Conservation (phyloP, 2,329 filamentous ascomycete species). For the Arthrinium phaeospermum region DNA sequence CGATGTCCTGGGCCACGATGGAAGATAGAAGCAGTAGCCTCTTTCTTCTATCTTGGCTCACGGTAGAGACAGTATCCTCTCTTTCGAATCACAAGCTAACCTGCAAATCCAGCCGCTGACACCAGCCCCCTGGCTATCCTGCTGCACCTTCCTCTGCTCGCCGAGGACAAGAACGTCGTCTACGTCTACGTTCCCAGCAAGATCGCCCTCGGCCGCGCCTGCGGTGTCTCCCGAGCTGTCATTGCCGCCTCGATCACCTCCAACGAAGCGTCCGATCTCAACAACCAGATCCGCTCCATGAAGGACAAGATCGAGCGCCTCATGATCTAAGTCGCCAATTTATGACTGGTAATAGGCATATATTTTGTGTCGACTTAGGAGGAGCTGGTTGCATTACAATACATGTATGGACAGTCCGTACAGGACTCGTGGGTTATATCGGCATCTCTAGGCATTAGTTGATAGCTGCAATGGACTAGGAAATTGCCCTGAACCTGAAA, state of each 20-base stretch:
- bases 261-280: constrained; percentile 89
- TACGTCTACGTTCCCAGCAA: constrained; percentile 63
- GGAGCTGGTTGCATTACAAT: neutral
- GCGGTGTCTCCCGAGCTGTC: constrained; percentile 86
- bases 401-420: neutral
- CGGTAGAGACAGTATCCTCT: no score
- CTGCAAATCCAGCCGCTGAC: constrained; percentile 67
- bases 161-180: constrained; percentile 74
- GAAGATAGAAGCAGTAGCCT: no score
- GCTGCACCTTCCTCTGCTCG: constrained; percentile 85
- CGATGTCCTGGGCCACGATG: no score
- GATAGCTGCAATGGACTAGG: constrained; percentile 16
- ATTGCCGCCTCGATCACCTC: constrained; percentile 89
- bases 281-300: constrained; percentile 83
- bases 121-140: constrained; percentile 71
- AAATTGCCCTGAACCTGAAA: neutral
- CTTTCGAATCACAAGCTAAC: no score
- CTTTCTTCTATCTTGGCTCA: no score
- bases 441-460: neutral
- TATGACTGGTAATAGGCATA: constrained; percentile 12
- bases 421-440: neutral
- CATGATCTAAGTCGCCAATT: constrained; percentile 71
- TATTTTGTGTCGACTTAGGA: neutral
- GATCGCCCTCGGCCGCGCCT: constrained; percentile 85
- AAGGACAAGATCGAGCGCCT: constrained; percentile 97